These are phyloP conservation scores for Saccharomyces hybrid DNA, from an alignment of 1,139 yeast species.

Conservation along the genomic window DNA sequence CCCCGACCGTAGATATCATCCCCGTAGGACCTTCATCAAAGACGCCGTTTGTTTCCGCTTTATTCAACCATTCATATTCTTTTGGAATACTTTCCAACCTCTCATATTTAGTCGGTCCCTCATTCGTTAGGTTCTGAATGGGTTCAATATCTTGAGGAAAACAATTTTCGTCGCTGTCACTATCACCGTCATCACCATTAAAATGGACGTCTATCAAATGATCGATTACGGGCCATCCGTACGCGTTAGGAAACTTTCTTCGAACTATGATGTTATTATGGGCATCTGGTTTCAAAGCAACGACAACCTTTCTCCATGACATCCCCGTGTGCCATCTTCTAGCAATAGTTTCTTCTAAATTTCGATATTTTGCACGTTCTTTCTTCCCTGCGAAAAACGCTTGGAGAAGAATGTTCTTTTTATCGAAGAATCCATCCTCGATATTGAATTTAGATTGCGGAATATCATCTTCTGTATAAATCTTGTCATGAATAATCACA, in stretches of 20 bases:
- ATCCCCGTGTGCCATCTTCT: conserved; percentile 68
- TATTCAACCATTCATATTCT: conserved; percentile 63
- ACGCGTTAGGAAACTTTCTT: conserved; percentile 84
- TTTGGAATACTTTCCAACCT: conserved; percentile 44
- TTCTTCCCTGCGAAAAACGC: conserved; percentile 12
- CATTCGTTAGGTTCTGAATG: neutral
- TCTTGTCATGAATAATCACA: conserved; percentile 69
- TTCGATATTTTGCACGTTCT: conserved; percentile 5
- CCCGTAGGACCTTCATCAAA: conserved; percentile 71
- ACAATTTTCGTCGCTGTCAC: neutral
- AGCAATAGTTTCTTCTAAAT: conserved; percentile 48
- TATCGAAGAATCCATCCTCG: conserved; percentile 13
- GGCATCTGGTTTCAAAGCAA: conserved; percentile 33
- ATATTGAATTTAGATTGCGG: conserved; percentile 37
- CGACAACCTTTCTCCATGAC: conserved; percentile 89
- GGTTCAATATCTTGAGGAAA: neutral
- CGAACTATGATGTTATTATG: conserved; percentile 80
- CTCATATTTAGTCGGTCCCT: neutral
- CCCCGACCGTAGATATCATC: conserved; percentile 54
- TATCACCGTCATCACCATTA: conserved; percentile 10
- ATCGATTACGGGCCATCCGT: conserved; percentile 92
- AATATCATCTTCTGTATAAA: conserved; percentile 57
- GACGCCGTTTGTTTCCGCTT: conserved; percentile 40
- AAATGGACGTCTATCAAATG: conserved; percentile 70
- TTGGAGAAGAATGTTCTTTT: conserved; percentile 19